Percentiles rank a stretch among this genome's conserved stretches.
phyloP scores from a whole-genome alignment of 108 stramenopile species.

The Mediolabrus comicus region DNA sequence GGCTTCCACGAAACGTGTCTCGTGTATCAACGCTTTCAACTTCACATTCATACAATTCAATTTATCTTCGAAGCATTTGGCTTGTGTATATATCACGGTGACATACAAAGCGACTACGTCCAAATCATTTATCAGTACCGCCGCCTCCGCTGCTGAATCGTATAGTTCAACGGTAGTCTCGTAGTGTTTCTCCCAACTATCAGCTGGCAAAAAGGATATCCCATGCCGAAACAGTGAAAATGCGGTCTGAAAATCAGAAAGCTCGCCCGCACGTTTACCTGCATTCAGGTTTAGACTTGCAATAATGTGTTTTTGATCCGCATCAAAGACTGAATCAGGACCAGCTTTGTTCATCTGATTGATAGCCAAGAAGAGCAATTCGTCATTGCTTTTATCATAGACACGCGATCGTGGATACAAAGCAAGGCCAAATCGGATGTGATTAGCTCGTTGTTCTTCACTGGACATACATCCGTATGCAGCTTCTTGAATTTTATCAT shows the following conservation, averaged over 20 bases:
- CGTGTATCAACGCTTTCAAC: conserved; percentile 4
- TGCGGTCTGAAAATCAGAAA: conserved; percentile 13
- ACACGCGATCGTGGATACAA: conserved; percentile 3
- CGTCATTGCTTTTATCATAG: conserved; percentile 2
- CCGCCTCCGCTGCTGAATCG: conserved; percentile 18
- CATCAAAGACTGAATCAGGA: not conserved
- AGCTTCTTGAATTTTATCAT: conserved; percentile 41
- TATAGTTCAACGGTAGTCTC: conserved; percentile 16
- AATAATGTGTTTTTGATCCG: conserved; percentile 10
- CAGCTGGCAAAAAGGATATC: conserved; percentile 17
- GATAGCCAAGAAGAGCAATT: conserved; percentile 25
- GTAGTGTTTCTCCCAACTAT: conserved; percentile 24
- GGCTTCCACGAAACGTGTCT: not conserved
- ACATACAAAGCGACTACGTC: not conserved
- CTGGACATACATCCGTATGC: conserved; percentile 22
- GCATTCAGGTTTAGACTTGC: conserved; percentile 29
- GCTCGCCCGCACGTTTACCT: conserved; percentile 9
- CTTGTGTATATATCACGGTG: not conserved
- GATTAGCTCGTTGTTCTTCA: not conserved
- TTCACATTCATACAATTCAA: not conserved
- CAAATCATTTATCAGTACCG: conserved; percentile 2
- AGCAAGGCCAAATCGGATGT: conserved; percentile 21
- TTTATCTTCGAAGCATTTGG: conserved; percentile 22
- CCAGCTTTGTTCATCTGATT: conserved; percentile 31
- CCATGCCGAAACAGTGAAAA: conserved; percentile 18